Conservation (phyloP, 805 yeast species). For the Teunomyces cretensis region DNA sequence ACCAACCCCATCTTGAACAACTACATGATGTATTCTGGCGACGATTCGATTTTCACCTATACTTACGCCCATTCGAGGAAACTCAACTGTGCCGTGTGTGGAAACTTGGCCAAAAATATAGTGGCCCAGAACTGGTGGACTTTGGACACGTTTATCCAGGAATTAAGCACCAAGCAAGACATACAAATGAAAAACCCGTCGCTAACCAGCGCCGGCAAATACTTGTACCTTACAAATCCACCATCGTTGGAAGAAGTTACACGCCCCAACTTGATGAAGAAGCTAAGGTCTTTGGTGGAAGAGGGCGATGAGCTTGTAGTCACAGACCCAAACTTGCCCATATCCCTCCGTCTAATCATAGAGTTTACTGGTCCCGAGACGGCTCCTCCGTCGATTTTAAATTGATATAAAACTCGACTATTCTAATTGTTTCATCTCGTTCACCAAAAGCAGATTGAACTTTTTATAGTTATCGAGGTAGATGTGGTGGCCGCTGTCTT, state of each 20-base stretch:
- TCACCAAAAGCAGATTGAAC: slow-evolving; percentile 52
- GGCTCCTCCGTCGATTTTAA: slow-evolving; percentile 2
- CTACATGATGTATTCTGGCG: slow-evolving; percentile 86
- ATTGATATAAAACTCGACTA: background rate
- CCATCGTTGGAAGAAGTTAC: slow-evolving; percentile 46
- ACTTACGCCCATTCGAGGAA: slow-evolving; percentile 63
- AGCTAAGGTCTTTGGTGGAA: slow-evolving; percentile 35
- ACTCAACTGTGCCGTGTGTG: slow-evolving; percentile 77
- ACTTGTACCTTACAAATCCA: slow-evolving; percentile 50
- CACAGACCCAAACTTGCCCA: slow-evolving; percentile 53
- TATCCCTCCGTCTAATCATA: slow-evolving; percentile 27
- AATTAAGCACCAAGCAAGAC: slow-evolving; percentile 29
- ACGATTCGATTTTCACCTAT: slow-evolving; percentile 72
- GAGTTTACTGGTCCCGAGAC: slow-evolving; percentile 12
- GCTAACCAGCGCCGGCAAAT: slow-evolving; percentile 36
- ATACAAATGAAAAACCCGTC: slow-evolving; percentile 45
- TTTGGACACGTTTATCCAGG: slow-evolving; percentile 41
- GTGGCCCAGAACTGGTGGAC: slow-evolving; percentile 29
- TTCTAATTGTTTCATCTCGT: slow-evolving; percentile 48
- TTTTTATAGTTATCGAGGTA: slow-evolving; percentile 62
- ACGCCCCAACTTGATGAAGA: slow-evolving; percentile 38
- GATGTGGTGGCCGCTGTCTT: slow-evolving; percentile 74
- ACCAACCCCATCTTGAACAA: slow-evolving; percentile 67
- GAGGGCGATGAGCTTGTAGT: slow-evolving; percentile 51
- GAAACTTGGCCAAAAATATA: slow-evolving; percentile 33